Percentiles rank a stretch among this genome's conserved stretches.
Conservation (phyloP, 306 rosid genomes). For the Castanea mollissima region DNA sequence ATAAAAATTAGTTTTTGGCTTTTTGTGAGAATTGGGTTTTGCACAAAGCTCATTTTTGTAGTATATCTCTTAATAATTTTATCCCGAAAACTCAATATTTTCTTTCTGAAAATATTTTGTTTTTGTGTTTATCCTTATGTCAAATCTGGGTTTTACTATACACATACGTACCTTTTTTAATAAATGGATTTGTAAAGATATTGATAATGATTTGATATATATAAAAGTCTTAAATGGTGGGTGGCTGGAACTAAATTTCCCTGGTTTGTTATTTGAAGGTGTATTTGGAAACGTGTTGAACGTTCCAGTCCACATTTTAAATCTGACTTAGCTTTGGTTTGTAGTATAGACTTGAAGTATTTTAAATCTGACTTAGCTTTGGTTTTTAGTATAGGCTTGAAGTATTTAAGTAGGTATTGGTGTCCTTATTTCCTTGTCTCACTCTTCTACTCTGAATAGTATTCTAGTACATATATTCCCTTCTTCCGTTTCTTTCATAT, state of each 20-base stretch:
- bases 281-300: constrained; percentile 30
- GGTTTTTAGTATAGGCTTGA: background rate
- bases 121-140: too few relatives aligned
- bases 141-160: too few relatives aligned
- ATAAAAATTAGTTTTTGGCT: too few relatives aligned
- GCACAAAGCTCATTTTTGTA: background rate
- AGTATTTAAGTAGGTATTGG: constrained; percentile 20
- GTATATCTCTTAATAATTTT: too few relatives aligned
- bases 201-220: too few relatives aligned
- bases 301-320: constrained; percentile 9
- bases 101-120: too few relatives aligned
- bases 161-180: too few relatives aligned
- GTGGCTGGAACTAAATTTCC: constrained; percentile 8
- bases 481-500: background rate
- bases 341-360: background rate
- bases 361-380: constrained; percentile 35
- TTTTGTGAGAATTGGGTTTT: background rate
- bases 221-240: background rate
- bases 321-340: constrained; percentile 33
- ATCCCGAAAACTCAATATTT: too few relatives aligned
- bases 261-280: constrained; percentile 28
- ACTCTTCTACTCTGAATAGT: too few relatives aligned
- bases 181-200: too few relatives aligned
- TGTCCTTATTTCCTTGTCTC: constrained; percentile 10
- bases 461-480: background rate